These are phyloP conservation scores for Agrostemma githago DNA, from an alignment of 148 eudicot species.

Conservation along the genomic window DNA sequence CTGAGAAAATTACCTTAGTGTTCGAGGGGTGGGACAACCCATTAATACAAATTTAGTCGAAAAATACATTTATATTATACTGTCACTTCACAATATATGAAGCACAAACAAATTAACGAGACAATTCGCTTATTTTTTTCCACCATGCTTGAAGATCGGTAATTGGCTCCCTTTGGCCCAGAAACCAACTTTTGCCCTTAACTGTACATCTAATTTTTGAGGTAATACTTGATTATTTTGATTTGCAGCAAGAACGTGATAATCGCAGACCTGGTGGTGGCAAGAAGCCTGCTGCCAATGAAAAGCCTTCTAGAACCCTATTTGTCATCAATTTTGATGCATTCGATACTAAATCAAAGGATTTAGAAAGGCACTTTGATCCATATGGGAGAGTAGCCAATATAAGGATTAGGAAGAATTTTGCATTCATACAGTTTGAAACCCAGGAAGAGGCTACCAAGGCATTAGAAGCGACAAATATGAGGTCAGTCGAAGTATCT, in stretches of 20 bases:
- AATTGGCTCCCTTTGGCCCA: neutral
- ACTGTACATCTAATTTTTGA: neutral
- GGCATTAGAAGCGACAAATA: conserved; percentile 70
- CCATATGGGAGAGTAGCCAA: conserved; percentile 60
- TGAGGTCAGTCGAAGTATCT: conserved; percentile 41
- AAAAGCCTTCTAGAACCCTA: conserved; percentile 73
- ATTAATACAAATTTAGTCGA: too few species aligned
- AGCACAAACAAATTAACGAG: neutral
- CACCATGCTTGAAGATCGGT: neutral
- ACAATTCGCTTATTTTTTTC: neutral
- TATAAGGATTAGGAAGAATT: conserved; percentile 72
- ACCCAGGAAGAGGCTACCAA: conserved; percentile 77
- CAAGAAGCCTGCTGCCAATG: conserved; percentile 52
- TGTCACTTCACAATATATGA: neutral
- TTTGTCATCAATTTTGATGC: conserved; percentile 85
- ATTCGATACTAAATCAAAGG: conserved; percentile 56
- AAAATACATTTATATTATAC: neutral
- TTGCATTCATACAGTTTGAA: conserved; percentile 80
- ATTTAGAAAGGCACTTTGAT: conserved; percentile 78
- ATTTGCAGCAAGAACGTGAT: conserved; percentile 78
- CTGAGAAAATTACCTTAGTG: too few species aligned
- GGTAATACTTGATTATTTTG: conserved; percentile 1
- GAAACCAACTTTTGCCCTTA: neutral
- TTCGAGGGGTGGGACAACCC: too few species aligned
- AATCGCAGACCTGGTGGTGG: conserved; percentile 56